Percentiles rank a stretch among this genome's conserved stretches.
These are phyloP conservation scores for Penicillium sp. DNA, from an alignment of 2,329 filamentous ascomycete genomes.

Conservation along the genomic window DNA sequence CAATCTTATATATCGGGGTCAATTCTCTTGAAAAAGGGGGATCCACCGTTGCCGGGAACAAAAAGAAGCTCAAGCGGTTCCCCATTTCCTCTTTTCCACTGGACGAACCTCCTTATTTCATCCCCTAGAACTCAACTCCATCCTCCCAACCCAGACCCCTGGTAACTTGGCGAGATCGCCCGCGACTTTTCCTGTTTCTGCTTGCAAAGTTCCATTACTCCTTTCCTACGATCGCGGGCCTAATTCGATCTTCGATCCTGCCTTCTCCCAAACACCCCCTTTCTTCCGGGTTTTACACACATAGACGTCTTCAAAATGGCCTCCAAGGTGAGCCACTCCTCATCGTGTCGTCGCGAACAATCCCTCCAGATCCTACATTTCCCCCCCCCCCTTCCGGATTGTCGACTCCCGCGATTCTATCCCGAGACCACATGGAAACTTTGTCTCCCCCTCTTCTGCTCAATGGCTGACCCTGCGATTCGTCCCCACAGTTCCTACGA, in stretches of 20 bases:
- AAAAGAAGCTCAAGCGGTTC: slow-evolving; percentile 11
- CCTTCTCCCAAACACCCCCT: slow-evolving; percentile 12
- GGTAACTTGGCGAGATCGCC: background rate
- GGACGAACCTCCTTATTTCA: slow-evolving; percentile 5
- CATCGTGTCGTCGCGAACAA: background rate
- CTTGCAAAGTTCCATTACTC: background rate
- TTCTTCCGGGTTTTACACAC: slow-evolving; percentile 4
- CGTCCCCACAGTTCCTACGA: slow-evolving; percentile 66
- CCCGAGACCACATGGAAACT: slow-evolving; percentile 1
- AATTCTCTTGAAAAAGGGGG: slow-evolving; percentile 1
- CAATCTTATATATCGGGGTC: background rate
- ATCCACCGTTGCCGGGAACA: slow-evolving; percentile 8
- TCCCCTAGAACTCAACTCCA: slow-evolving; percentile 2
- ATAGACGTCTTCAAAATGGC: slow-evolving; percentile 18
- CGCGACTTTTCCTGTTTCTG: background rate
- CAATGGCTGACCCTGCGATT: slow-evolving; percentile 21
- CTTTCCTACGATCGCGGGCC: background rate
- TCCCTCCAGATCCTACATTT: background rate
- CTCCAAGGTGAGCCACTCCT: slow-evolving; percentile 22
- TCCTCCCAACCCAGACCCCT: background rate
- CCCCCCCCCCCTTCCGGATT: background rate
- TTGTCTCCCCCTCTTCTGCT: background rate
- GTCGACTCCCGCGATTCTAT: slow-evolving; percentile 1
- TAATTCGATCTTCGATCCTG: slow-evolving; percentile 1
- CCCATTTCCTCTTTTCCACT: slow-evolving; percentile 6